Base-by-base conservation (phyloP, 2,329 filamentous ascomycete species). In the Curvularia sp. region DNA sequence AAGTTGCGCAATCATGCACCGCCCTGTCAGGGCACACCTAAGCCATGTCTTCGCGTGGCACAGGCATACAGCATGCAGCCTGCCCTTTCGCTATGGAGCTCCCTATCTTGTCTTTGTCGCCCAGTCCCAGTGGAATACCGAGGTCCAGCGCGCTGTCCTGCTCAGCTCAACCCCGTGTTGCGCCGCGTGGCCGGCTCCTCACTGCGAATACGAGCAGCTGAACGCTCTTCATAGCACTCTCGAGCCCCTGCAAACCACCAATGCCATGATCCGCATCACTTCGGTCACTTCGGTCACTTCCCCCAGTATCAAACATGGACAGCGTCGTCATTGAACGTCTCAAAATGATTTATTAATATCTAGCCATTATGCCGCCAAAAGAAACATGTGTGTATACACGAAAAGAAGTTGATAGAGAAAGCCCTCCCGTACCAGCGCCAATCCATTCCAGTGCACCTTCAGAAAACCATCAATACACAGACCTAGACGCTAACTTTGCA, bases 21-120 rank as follows among this genome's bases (percentile, higher is more conserved):
- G 36, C 13, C 41, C 52, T 60, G 53, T 46, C 57, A 60, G 57
- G 57, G 54, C 57, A 57, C 25, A 60, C 39, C 43, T 53, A 47
- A 46, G 34, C 19, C 34, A 53, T 43, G 12, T 13, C 18, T 9
- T 36, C 34, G 34, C 34, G 34, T n/a, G 34, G 45, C 28, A 47
- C 23, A 27, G 13, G 8, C 8, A 8, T n/a, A 18, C 19, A n/a
- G n/a, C n/a, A n/a, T n/a, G n/a, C n/a, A n/a, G n/a, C 32, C 21
- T 36, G 46, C 3, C 13, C 19, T 25, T 39, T 21, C 21, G 18
- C 23, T 13, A 38, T 19, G 47, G 47, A 28, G 19, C 47, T 49
- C 47, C 47, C 32, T 38, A 32, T n/a, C 15, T 15, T 18, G 25
- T 10, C 18, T 48, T 12, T 12, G 28, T 19, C 28, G 3, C 4